phyloP scores from a whole-genome alignment of 768 basidiomycete genomes.

The Asterophora lycoperdoides region DNA sequence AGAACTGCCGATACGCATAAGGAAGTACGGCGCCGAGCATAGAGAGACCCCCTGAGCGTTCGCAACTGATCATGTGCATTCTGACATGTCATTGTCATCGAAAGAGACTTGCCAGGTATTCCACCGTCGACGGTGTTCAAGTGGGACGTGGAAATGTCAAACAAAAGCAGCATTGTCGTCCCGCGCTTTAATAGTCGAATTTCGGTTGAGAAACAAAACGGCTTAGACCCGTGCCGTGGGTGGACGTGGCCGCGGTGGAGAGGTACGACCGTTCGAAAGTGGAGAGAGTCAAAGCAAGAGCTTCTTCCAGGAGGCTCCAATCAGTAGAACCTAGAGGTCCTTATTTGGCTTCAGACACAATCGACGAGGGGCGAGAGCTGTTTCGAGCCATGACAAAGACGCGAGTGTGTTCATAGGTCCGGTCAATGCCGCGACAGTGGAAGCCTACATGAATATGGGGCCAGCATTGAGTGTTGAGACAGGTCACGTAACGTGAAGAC shows the following conservation, averaged over 20 bases:
- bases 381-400: background rate
- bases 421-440: slow-evolving; percentile 13
- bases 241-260: background rate
- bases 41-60: too few relatives aligned
- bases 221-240: background rate
- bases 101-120: background rate
- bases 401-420: slow-evolving; percentile 7
- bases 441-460: slow-evolving; percentile 7
- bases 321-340: background rate
- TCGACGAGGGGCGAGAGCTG: slow-evolving; percentile 11
- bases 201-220: too few relatives aligned
- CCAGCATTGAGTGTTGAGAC: slow-evolving; percentile 2
- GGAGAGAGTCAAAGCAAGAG: slow-evolving; percentile 6
- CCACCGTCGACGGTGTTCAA: slow-evolving; percentile 4
- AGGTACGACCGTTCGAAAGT: slow-evolving; percentile 6
- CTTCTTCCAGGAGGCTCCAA: slow-evolving; percentile 12
- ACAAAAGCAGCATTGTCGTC: background rate
- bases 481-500: slow-evolving; percentile 4
- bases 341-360: slow-evolving; percentile 5
- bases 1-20: slow-evolving; percentile 8
- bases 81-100: too few relatives aligned
- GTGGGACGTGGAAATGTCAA: slow-evolving; percentile 2
- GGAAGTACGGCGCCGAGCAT: slow-evolving; percentile 11
- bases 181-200: slow-evolving; percentile 3
- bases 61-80: slow-evolving; percentile 1